Base-by-base conservation (phyloP, 805 yeast species). In the Spathaspora sp. region DNA sequence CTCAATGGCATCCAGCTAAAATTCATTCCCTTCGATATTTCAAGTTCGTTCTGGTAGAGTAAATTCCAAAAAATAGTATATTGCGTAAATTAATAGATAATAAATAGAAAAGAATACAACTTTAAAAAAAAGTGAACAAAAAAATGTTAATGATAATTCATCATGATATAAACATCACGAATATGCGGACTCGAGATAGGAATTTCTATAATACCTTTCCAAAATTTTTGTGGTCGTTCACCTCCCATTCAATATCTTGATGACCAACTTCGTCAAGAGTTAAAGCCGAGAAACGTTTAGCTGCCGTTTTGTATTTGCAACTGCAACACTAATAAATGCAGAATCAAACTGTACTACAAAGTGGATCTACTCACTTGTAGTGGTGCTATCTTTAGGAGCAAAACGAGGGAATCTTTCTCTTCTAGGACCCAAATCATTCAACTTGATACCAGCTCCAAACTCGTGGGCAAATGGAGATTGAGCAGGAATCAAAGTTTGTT, bases 381-480 rank as follows among this genome's bases (percentile, higher is more conserved):
- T 35, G 48, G 42, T 38, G 42, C 9, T 29, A 48, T 42, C 50
- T 40, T 61, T 53, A 43, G 78, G 77, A 55, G 78, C 77, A 60
- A 67, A 75, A 57, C 65, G 62, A 57, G 66, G 65, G 55, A 67
- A 56, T 59, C 73, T 65, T 61, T 74, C 77, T 58, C 59, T 72
- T 71, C 79, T 73, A 46, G 79, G 78, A 17, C 79, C 78, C 61
- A 75, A 70, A 54, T 64, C 59, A 58, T 63, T 68, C 39, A 74
- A 69, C 60, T 71, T 72, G 48, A 75, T 73, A 56, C 78, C 77
- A 39, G 73, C 72, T 48, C 79, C 79, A 56, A 66, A 73, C 59
- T 73, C 75, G 40, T 65, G 62, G 17, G 75, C 67, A 38, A 62
- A 55, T 5, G 70, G 59, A 11, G 35, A 40, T 2, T 47, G 43